These are phyloP conservation scores for Collybia nuda DNA, from an alignment of 768 basidiomycete genomes.

Conservation along the genomic window DNA sequence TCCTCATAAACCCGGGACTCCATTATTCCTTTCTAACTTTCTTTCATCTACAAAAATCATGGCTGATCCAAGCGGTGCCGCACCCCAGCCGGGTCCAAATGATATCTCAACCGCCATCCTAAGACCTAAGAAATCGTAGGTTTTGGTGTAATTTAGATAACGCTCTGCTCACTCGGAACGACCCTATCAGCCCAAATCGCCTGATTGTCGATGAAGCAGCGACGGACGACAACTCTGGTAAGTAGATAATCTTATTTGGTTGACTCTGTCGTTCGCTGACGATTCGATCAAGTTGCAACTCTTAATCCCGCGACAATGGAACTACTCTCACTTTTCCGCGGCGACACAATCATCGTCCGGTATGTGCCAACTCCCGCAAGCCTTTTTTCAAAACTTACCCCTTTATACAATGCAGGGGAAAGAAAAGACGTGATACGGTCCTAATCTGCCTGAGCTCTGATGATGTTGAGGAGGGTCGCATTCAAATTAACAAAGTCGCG, in stretches of 20 bases:
- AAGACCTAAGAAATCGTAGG: conserved; percentile 96
- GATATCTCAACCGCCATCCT: conserved; percentile 95
- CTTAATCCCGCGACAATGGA: conserved; percentile 98
- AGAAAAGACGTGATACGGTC: conserved; percentile 97
- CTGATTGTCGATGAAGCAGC: conserved; percentile 95
- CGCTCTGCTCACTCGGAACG: conserved; percentile 17
- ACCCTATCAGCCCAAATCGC: conserved; percentile 79
- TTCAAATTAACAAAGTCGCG: conserved; percentile 99
- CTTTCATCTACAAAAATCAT: conserved; percentile 27
- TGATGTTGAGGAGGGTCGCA: conserved; percentile 96
- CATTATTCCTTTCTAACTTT: conserved; percentile 18
- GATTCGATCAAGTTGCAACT: conserved; percentile 70
- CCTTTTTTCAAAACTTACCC: background rate
- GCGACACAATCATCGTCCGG: conserved; percentile 95
- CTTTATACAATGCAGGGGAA: conserved; percentile 58
- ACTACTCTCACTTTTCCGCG: conserved; percentile 87
- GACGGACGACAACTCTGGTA: conserved; percentile 95
- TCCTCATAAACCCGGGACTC: conserved; percentile 23
- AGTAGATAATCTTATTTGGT: conserved; percentile 15
- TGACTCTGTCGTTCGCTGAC: conserved; percentile 10
- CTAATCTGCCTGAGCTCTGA: conserved; percentile 95
- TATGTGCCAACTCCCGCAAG: conserved; percentile 29
- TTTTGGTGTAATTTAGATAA: conserved; percentile 15
- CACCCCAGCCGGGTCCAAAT: conserved; percentile 82
- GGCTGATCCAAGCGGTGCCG: conserved; percentile 84